Percentiles rank a stretch among this genome's conserved stretches.
phyloP scores from a whole-genome alignment of 192 early-diverging fungal genomes.

The Linnemannia schmuckeri region DNA sequence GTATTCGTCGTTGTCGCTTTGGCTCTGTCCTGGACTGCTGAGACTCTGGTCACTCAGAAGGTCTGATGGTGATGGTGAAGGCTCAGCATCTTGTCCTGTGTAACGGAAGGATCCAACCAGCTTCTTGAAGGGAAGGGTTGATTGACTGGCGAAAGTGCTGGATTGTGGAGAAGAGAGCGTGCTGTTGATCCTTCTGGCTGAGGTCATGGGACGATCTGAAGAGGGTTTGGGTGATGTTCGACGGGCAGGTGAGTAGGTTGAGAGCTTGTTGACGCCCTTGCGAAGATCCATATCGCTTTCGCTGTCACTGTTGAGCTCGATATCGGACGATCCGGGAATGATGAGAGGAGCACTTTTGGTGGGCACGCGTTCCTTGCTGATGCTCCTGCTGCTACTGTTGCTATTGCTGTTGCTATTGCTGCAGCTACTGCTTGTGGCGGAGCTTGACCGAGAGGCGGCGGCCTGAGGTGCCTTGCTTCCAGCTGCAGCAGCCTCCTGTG shows the following conservation, averaged over 20 bases:
- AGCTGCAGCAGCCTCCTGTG: conserved; percentile 10
- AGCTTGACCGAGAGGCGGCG: background rate
- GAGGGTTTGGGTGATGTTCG: background rate
- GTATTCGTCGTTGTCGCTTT: conserved; percentile 19
- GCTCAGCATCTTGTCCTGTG: conserved; percentile 27
- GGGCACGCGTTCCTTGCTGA: background rate
- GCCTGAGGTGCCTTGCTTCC: background rate
- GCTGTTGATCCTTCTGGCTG: background rate
- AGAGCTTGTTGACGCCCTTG: conserved; percentile 27
- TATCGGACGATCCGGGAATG: background rate
- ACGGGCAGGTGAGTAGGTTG: conserved; percentile 23
- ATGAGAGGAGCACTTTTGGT: background rate
- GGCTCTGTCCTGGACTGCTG: conserved; percentile 27
- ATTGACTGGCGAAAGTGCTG: background rate
- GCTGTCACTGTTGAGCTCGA: conserved; percentile 19
- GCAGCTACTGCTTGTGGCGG: background rate
- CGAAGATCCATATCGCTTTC: conserved; percentile 30
- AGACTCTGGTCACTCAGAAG: conserved; percentile 34
- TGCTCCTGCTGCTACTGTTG: background rate
- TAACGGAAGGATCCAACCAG: conserved; percentile 32
- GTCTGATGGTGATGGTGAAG: background rate
- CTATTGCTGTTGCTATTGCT: background rate
- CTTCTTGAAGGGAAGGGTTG: conserved; percentile 28
- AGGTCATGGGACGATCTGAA: background rate
- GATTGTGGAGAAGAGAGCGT: background rate